Evolutionary conservation across 805 yeast species (phyloP).

Genomic region (Starmerella stellata): DNA sequence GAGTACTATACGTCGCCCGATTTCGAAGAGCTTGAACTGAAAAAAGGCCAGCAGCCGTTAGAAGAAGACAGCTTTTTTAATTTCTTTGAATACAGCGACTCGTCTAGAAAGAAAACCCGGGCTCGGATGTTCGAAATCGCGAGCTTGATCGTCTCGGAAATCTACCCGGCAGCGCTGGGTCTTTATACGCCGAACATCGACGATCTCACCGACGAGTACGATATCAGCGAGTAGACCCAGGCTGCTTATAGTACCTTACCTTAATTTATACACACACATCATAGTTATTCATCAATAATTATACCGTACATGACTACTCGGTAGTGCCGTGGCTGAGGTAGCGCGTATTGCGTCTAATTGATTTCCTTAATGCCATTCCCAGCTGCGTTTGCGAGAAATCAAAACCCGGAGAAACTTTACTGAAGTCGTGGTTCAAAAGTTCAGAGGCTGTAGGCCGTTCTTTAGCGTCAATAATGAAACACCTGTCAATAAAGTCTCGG

Average conservation of each 20-base stretch:
- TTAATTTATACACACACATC: too few relatives aligned
- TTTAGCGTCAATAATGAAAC: constrained; percentile 67
- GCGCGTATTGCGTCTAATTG: constrained; percentile 5
- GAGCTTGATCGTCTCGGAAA: constrained; percentile 50
- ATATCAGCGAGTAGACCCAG: constrained; percentile 14
- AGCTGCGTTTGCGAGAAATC: constrained; percentile 13
- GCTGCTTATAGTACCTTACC: too few relatives aligned
- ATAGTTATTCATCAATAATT: background rate
- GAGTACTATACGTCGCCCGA: constrained; percentile 25
- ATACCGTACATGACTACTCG: background rate
- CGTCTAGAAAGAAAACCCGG: constrained; percentile 46
- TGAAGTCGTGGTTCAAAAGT: constrained; percentile 14
- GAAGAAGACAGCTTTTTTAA: constrained; percentile 59
- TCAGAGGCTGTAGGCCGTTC: constrained; percentile 63
- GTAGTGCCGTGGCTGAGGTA: background rate
- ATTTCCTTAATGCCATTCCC: constrained; percentile 10
- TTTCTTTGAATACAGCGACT: constrained; percentile 75
- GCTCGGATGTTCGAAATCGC: constrained; percentile 59
- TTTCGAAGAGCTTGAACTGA: constrained; percentile 49
- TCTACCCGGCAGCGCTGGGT: constrained; percentile 71
- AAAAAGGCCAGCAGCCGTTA: constrained; percentile 30
- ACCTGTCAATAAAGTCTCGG: constrained; percentile 48
- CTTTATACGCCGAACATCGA: constrained; percentile 28
- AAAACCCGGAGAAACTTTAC: constrained; percentile 8
- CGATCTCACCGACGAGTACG: constrained; percentile 15